These are phyloP conservation scores for Pachysandra terminalis DNA, from an alignment of 164 flowering plant genomes.

Conservation along the genomic window DNA sequence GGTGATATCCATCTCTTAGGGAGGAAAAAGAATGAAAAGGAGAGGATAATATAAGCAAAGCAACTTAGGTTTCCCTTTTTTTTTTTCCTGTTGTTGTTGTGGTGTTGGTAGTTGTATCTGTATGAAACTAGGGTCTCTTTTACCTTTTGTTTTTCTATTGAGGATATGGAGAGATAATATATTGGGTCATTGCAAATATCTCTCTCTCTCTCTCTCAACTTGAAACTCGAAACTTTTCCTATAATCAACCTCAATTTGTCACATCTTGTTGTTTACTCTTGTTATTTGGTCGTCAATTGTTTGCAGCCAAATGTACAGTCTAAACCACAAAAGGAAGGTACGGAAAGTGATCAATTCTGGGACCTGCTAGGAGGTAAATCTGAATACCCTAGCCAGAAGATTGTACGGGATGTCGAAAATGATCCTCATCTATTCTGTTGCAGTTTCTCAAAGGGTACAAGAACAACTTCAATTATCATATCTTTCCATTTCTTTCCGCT, in stretches of 20 bases:
- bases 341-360: slow-evolving; percentile 94
- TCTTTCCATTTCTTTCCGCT: neutral
- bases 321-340: slow-evolving; percentile 83
- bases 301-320: slow-evolving; percentile 85
- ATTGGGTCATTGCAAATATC: no score
- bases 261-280: slow-evolving; percentile 3
- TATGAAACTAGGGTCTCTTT: no score
- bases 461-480: neutral
- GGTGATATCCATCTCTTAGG: no score
- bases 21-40: no score
- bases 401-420: slow-evolving; percentile 62
- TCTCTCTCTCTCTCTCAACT: neutral
- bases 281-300: slow-evolving; percentile 11
- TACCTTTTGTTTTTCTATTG: no score
- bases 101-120: no score
- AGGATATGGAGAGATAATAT: no score
- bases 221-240: neutral
- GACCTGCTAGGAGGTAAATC: slow-evolving; percentile 81
- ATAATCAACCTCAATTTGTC: no score
- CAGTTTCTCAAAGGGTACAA: slow-evolving; percentile 61
- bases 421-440: slow-evolving; percentile 94
- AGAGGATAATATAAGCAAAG: no score
- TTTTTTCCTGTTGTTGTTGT: no score
- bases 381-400: slow-evolving; percentile 85
- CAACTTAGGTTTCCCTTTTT: no score